These are phyloP conservation scores for Gaertneriomyces semiglobifer DNA, from an alignment of 192 early-diverging fungal genomes.

Conservation along the genomic window DNA sequence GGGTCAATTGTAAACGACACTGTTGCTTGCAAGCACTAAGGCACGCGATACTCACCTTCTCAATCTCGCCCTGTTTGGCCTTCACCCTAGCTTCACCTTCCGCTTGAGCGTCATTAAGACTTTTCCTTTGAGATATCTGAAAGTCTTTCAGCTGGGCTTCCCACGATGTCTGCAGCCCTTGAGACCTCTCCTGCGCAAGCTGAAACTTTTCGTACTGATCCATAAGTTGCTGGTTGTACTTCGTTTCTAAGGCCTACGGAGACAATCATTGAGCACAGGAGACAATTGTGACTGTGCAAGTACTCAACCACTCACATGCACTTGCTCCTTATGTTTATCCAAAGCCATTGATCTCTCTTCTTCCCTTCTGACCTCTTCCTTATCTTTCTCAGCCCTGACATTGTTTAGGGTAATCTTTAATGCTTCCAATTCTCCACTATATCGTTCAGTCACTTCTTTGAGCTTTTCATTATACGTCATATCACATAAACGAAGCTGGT, in stretches of 20 bases:
- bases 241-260: constrained; percentile 43
- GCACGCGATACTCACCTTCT: constrained; percentile 30
- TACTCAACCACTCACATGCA: constrained; percentile 41
- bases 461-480: constrained; percentile 62
- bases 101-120: constrained; percentile 36
- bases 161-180: constrained; percentile 45
- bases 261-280: not conserved
- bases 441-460: constrained; percentile 55
- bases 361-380: constrained; percentile 53
- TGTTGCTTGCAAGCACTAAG: not conserved
- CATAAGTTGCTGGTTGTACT: constrained; percentile 56
- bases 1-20: not conserved
- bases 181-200: constrained; percentile 33
- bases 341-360: constrained; percentile 37
- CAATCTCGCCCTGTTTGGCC: constrained; percentile 44
- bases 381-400: constrained; percentile 52
- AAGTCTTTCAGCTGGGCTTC: constrained; percentile 42
- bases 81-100: constrained; percentile 43
- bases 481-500: constrained; percentile 59
- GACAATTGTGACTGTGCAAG: not conserved
- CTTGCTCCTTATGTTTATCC: constrained; percentile 32
- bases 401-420: constrained; percentile 46
- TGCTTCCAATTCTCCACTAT: constrained; percentile 50
- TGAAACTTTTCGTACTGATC: constrained; percentile 60
- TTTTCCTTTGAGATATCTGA: constrained; percentile 29